Percentiles rank a stretch among this genome's conserved stretches.
phyloP scores from a whole-genome alignment of 129 eudicot genomes.

The Saussurea involucrata region DNA sequence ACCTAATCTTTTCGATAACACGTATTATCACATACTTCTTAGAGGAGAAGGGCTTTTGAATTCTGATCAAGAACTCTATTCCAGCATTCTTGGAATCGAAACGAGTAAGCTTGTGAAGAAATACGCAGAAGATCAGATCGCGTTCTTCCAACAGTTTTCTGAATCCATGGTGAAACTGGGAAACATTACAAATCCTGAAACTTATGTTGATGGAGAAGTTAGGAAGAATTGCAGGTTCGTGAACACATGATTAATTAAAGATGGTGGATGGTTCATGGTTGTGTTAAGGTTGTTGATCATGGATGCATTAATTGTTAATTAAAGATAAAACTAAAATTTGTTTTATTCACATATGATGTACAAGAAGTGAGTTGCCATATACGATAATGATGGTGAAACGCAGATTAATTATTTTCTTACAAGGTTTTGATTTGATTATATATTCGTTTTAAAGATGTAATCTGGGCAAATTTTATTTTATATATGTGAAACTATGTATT shows the following conservation, averaged over 20 bases:
- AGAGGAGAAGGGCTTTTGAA: constrained; percentile 81
- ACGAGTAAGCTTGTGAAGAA: constrained; percentile 59
- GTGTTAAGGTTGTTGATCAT: background rate
- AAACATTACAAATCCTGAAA: constrained; percentile 71
- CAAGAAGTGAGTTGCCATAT: constrained; percentile 18
- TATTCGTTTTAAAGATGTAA: constrained; percentile 27
- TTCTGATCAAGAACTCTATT: constrained; percentile 87
- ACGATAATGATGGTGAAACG: constrained; percentile 5
- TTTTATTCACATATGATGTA: constrained; percentile 18
- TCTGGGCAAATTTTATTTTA: background rate
- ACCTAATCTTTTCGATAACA: constrained; percentile 76
- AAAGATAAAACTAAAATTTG: background rate
- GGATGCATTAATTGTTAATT: background rate
- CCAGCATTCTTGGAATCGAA: constrained; percentile 65
- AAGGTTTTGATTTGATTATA: constrained; percentile 12
- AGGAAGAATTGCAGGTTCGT: constrained; percentile 90
- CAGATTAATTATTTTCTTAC: background rate
- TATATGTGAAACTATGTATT: background rate
- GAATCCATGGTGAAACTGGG: constrained; percentile 96
- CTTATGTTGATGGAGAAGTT: constrained; percentile 83
- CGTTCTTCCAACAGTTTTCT: constrained; percentile 80
- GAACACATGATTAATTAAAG: constrained; percentile 55
- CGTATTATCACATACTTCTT: constrained; percentile 72
- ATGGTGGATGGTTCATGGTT: background rate
- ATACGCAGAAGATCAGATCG: constrained; percentile 61